Percentiles rank a stretch among this genome's conserved stretches.
Evolutionary conservation across 1,139 yeast genomes (phyloP).

Genomic region (Saccharomyces pastorianus): DNA sequence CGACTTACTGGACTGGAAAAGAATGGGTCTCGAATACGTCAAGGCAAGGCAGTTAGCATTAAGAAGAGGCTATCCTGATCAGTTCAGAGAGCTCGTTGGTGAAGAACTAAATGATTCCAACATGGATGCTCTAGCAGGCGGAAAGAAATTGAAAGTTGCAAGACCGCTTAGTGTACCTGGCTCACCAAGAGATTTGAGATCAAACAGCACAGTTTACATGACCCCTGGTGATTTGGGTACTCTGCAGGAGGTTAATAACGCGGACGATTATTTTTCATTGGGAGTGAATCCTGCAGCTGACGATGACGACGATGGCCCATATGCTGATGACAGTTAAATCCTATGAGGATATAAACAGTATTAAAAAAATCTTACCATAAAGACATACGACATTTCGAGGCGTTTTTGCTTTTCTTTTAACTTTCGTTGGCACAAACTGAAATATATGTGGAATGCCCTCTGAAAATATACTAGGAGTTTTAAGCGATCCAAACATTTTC

Average conservation of each 20-base stretch:
- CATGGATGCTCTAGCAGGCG: constrained; percentile 24
- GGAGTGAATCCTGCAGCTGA: constrained; percentile 49
- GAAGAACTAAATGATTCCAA: constrained; percentile 22
- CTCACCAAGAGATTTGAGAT: constrained; percentile 56
- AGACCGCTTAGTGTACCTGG: constrained; percentile 93
- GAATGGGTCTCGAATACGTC: constrained; percentile 93
- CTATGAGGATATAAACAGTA: neutral
- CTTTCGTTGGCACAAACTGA: neutral
- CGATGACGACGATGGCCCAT: constrained; percentile 30
- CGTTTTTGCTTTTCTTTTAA: neutral
- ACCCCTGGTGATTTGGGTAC: constrained; percentile 96
- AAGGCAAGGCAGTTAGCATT: constrained; percentile 88
- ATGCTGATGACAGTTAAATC: neutral
- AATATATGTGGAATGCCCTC: neutral
- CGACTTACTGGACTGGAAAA: constrained; percentile 89
- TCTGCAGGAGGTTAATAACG: constrained; percentile 75
- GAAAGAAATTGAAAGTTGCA: constrained; percentile 55
- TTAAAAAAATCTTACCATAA: neutral
- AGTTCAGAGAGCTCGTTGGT: constrained; percentile 48
- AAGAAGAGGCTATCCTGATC: constrained; percentile 86
- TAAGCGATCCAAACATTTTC: neutral
- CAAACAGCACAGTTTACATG: constrained; percentile 49
- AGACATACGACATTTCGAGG: neutral
- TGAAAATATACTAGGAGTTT: neutral
- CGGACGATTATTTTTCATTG: constrained; percentile 76